These are phyloP conservation scores for Closterium sp. DNA, from an alignment of 139 green algal genomes.

Conservation along the genomic window DNA sequence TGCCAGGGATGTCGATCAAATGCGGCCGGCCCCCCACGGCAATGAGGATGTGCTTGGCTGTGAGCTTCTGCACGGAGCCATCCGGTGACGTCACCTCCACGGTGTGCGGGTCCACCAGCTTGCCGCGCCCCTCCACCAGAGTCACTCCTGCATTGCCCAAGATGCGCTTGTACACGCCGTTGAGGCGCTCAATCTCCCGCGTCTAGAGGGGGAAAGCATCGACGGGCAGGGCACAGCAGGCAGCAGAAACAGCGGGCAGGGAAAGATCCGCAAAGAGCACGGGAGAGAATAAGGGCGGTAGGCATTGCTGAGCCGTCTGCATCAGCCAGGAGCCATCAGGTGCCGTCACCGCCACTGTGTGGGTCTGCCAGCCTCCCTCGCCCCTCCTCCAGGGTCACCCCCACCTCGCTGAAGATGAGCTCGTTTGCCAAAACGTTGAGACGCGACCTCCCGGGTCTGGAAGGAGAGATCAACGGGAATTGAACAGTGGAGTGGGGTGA, in stretches of 20 bases:
- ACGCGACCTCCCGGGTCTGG: slow-evolving; percentile 72
- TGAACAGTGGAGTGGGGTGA: too few species aligned
- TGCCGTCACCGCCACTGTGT: slow-evolving; percentile 69
- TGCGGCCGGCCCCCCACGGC: slow-evolving; percentile 75
- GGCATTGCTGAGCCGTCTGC: too few species aligned
- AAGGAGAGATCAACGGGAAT: neutral
- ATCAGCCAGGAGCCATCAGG: too few species aligned
- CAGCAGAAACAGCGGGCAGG: too few species aligned
- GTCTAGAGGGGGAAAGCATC: slow-evolving; percentile 36
- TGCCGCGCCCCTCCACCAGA: slow-evolving; percentile 78
- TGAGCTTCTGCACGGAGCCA: slow-evolving; percentile 51
- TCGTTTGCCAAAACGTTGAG: slow-evolving; percentile 90
- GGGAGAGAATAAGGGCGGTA: too few species aligned
- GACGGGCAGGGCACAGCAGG: neutral
- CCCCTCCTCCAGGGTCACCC: slow-evolving; percentile 78
- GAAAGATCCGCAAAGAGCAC: too few species aligned
- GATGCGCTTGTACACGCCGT: slow-evolving; percentile 86
- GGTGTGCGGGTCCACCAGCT: slow-evolving; percentile 79
- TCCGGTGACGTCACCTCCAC: slow-evolving; percentile 63
- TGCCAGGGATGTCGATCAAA: slow-evolving; percentile 77
- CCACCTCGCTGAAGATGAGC: slow-evolving; percentile 75
- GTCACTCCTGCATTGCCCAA: slow-evolving; percentile 72
- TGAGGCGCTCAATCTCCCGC: slow-evolving; percentile 84
- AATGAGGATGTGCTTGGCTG: slow-evolving; percentile 84
- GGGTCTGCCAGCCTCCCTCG: slow-evolving; percentile 73